Evolutionary conservation across 140 eudicot species (phyloP).

Genomic region (Cichorium intybus): DNA sequence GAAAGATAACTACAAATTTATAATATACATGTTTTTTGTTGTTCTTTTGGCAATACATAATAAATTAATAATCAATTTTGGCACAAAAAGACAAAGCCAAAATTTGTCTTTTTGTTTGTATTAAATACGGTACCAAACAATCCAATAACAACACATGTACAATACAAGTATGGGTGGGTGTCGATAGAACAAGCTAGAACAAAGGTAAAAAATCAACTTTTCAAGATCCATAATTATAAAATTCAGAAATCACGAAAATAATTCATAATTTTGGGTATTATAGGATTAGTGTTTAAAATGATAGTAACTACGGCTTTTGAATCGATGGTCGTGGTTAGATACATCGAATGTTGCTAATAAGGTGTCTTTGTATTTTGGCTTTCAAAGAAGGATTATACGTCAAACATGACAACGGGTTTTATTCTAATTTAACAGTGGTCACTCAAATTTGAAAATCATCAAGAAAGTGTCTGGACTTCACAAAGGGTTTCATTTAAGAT

Average conservation of each 20-base stretch:
- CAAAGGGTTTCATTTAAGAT: background rate
- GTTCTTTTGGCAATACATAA: background rate
- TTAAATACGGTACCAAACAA: conserved; percentile 19
- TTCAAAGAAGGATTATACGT: background rate
- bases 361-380: no score
- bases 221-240: background rate
- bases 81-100: conserved; percentile 22
- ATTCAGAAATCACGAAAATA: background rate
- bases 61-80: background rate
- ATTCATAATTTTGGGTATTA: background rate
- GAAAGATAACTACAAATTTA: background rate
- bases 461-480: background rate
- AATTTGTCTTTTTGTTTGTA: conserved; percentile 28
- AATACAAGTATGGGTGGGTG: conserved; percentile 19
- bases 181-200: conserved; percentile 31
- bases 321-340: no score
- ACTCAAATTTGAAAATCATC: background rate
- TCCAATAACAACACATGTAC: conserved; percentile 30
- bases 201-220: conserved; percentile 26
- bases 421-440: background rate
- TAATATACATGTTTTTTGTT: background rate
- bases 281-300: background rate
- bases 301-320: no score
- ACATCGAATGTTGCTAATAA: no score
- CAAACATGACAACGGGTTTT: background rate